Conservation (phyloP, 805 yeast genomes). For the Naumovozyma baii region DNA sequence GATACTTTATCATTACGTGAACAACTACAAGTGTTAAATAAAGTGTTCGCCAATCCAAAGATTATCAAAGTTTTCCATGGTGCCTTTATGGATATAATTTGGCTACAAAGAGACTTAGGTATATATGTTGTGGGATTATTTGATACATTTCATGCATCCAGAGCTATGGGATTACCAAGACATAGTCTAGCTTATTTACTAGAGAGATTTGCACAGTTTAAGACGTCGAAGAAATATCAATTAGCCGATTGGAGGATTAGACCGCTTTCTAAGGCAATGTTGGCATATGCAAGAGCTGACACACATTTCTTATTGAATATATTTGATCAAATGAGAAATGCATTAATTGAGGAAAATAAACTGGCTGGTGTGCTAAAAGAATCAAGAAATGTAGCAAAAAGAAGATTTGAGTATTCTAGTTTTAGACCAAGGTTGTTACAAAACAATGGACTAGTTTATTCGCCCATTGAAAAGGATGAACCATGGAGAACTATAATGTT, state of each 20-base stretch:
- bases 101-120: constrained; percentile 95
- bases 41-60: constrained; percentile 68
- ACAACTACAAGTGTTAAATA: constrained; percentile 56
- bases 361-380: constrained; percentile 57
- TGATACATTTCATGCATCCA: constrained; percentile 88
- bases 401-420: constrained; percentile 72
- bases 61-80: constrained; percentile 91
- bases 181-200: constrained; percentile 77
- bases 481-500: constrained; percentile 59
- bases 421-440: constrained; percentile 38
- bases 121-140: constrained; percentile 79
- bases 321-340: constrained; percentile 61
- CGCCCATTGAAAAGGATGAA: constrained; percentile 45
- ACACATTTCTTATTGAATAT: constrained; percentile 84
- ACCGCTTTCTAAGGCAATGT: constrained; percentile 69
- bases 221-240: constrained; percentile 89
- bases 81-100: constrained; percentile 89
- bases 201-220: constrained; percentile 71
- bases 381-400: constrained; percentile 68
- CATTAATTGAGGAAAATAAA: constrained; percentile 42
- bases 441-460: constrained; percentile 30
- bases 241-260: constrained; percentile 93
- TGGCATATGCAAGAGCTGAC: constrained; percentile 84
- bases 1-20: constrained; percentile 78
- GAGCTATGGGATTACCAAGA: constrained; percentile 66